Base-by-base conservation (phyloP, 805 yeast genomes). In the Schwanniomyces sp. region DNA sequence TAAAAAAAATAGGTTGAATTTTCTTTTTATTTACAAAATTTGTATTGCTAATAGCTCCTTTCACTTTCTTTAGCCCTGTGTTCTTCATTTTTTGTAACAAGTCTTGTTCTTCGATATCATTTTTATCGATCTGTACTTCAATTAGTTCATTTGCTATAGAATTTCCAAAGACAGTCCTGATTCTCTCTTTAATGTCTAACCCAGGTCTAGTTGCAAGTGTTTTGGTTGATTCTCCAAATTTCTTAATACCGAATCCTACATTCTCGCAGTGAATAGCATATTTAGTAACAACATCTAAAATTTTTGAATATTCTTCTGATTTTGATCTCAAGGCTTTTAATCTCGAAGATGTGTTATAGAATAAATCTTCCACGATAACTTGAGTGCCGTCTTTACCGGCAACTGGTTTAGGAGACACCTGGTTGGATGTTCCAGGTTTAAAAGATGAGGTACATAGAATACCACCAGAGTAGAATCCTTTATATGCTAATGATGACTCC, bases 381-480 rank as follows among this genome's bases (percentile, higher is more conserved):
- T 84, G 89, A 0, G 99, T 94, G 0, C 99, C 99, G 41, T 75
- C 78, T 50, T 80, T 84, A 0, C 98, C 97, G 0, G 99, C 99
- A 1, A 81, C 75, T 0, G 96, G 89, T 52, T 76, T 77, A 0
- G 91, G 89, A 1, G 75, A 80, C 2, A 69, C 59, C 12, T 21
- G 25, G 7, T 38, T 44, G 3, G 61, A 37, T 2, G 71, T 62
- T 7, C 50, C 63, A 3, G 51, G 40, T 48, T 72, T 76, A 55
- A 64, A 72, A 49, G 64, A 69, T 1, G 75, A 58, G 1, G 79
- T 75, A 3, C 74, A 62, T 49, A 87, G 64, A 40, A 74, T 75
- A 1, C 97, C 97, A 48, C 84, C 84, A 1, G 76, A 48, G 58
- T 85, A 92, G n/a, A 66, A 70, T 0, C 88, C 79, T 52, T 74